Evolutionary conservation across 768 basidiomycete species (phyloP), one percentile per base, ranked within the genome.

Genomic region (Pleurotus cornucopiae): DNA sequence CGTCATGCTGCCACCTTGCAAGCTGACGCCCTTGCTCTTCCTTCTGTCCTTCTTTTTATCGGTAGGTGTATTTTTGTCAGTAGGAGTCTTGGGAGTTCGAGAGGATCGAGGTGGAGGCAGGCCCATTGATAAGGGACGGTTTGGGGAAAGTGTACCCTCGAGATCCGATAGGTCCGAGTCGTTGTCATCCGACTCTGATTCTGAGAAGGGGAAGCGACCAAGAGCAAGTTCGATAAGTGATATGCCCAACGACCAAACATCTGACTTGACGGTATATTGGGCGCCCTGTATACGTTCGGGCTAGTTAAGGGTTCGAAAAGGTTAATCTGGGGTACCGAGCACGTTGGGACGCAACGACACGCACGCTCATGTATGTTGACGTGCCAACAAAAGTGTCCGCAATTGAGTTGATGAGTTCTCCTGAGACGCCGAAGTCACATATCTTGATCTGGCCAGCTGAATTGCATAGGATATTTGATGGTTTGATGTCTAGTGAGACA

Each of bases 341-440:
- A 34, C 30, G 30, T 11, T 34, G 30, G 30, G 30, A 34, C 30
- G 30, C 30, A 34, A 34, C 30, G 30, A 55, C 46, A 83, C 87
- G 66, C 72, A 98, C 97, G 63, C 97, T 98, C 96, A 98, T 99
- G 69, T 99, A 99, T 3, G 95, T 98, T 59, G 91, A 94, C 12
- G 97, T 99, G 25, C 97, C 96, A 39, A 99, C 97, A 67, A 98
- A 99, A 0, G 97, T 98, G 72, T 98, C 95, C 38, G 97, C 97
- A 60, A 98, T 96, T 6, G 93, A 95, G 73, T 98, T 98, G 74
- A 98, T 96, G 64, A 99, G 81, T 70, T 99, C 97, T 34, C 97
- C 97, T 1, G 95, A 98, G 5, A 99, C 97, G 39, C 97, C 97
- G 69, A 98, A 99, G 71, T 99, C 97, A 66, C 96, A 98, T 54